phyloP scores from a whole-genome alignment of 2,329 filamentous ascomycete species.

The Chaetomium globosum region DNA sequence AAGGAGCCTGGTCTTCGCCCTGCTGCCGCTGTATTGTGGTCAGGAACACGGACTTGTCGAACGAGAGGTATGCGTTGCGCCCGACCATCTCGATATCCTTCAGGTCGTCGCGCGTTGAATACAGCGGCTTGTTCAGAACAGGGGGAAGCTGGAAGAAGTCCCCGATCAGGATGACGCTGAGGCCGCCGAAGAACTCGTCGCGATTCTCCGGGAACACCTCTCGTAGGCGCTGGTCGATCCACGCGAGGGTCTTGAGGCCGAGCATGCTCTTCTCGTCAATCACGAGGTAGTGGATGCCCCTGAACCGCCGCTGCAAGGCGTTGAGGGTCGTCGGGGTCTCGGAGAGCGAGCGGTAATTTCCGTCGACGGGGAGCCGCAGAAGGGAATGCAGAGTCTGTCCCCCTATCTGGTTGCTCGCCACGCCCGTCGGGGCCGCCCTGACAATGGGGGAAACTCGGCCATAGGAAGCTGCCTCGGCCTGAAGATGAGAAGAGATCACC shows the following conservation, averaged over 20 bases:
- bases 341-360: constrained; percentile 1
- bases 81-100: constrained; percentile 17
- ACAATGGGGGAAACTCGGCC: background rate
- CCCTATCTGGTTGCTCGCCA: constrained; percentile 3
- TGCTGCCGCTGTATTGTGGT: constrained; percentile 14
- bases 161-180: constrained; percentile 13
- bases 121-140: constrained; percentile 13
- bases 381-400: constrained; percentile 9
- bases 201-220: constrained; percentile 15
- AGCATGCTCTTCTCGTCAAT: constrained; percentile 21
- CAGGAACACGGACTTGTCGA: constrained; percentile 15
- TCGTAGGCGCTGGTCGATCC: constrained; percentile 13
- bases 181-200: constrained; percentile 12
- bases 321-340: background rate
- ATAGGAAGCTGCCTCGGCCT: background rate
- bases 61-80: constrained; percentile 16
- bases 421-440: background rate
- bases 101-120: background rate
- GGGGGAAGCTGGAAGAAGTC: constrained; percentile 20
- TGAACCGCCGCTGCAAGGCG: constrained; percentile 6
- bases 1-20: constrained; percentile 17
- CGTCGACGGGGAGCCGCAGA: background rate
- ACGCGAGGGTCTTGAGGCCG: constrained; percentile 9
- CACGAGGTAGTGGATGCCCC: constrained; percentile 12
- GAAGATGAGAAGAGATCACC: no score